Evolutionary conservation across 371 early-diverging fungal species (phyloP).

Genomic region (Fennellomyces sp.): DNA sequence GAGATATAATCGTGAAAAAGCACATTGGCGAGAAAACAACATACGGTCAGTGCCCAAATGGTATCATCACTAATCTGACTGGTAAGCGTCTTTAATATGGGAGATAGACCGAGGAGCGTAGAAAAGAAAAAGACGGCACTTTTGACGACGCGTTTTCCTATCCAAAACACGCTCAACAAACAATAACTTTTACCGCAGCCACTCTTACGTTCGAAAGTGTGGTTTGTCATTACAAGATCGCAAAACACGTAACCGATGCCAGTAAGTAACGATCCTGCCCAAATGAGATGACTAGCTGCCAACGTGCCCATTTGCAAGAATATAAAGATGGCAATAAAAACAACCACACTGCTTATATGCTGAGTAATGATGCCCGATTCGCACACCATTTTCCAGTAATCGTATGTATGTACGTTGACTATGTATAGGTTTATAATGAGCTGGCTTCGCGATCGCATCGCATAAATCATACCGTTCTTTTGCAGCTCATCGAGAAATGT

Average conservation of each 20-base stretch:
- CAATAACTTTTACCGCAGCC: not conserved
- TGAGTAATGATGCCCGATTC: conserved; percentile 82
- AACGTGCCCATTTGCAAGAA: conserved; percentile 63
- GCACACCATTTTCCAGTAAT: conserved; percentile 73
- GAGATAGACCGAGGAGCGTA: conserved; percentile 86
- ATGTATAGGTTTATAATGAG: no score
- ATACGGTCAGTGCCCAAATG: conserved; percentile 90
- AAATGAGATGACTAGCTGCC: conserved; percentile 63
- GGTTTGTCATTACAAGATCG: conserved; percentile 56
- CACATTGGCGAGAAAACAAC: conserved; percentile 83
- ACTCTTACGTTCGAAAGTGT: conserved; percentile 54
- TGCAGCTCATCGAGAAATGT: conserved; percentile 87
- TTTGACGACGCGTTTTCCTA: conserved; percentile 67
- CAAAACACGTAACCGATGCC: conserved; percentile 71
- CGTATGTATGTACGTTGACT: conserved; percentile 75
- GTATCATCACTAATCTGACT: conserved; percentile 90
- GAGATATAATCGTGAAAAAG: conserved; percentile 90
- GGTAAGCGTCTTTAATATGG: conserved; percentile 91
- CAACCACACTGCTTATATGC: conserved; percentile 81
- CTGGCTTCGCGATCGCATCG: not conserved
- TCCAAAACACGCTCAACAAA: not conserved
- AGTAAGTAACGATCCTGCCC: conserved; percentile 59
- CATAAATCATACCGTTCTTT: conserved; percentile 73
- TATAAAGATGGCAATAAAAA: conserved; percentile 88
- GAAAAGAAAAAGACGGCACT: conserved; percentile 78